Evolutionary conservation across 257 asterid species (phyloP).

Genomic region (Solanum microdontum): DNA sequence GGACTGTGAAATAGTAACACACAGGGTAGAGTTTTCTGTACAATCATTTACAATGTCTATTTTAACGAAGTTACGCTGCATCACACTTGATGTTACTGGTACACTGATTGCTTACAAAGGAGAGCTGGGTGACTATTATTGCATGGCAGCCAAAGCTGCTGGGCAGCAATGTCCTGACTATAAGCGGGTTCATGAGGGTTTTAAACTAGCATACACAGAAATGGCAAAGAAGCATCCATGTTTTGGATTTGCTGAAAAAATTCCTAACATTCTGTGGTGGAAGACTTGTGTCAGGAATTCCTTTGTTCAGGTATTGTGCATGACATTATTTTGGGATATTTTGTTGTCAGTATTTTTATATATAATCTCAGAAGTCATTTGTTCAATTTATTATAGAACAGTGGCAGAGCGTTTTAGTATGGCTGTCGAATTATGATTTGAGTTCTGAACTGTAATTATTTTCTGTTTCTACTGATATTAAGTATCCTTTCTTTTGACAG

Average conservation of each 20-base stretch:
- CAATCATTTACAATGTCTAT: constrained; percentile 39
- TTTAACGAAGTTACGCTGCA: constrained; percentile 50
- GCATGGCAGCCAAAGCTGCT: constrained; percentile 94
- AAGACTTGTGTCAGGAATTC: constrained; percentile 85
- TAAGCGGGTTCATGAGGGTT: constrained; percentile 81
- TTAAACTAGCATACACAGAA: constrained; percentile 75
- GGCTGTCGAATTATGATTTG: background rate
- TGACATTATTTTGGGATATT: background rate
- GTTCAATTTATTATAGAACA: background rate
- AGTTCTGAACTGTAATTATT: background rate
- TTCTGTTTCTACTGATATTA: background rate
- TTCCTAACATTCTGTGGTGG: constrained; percentile 94
- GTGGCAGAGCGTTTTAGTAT: background rate
- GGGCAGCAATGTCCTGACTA: constrained; percentile 97
- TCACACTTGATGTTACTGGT: constrained; percentile 95
- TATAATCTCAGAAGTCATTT: background rate
- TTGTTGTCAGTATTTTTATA: background rate
- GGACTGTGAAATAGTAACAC: background rate
- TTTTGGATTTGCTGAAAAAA: constrained; percentile 79
- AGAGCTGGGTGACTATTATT: constrained; percentile 95
- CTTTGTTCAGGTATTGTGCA: constrained; percentile 52
- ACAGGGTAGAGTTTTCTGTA: background rate
- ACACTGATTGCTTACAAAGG: constrained; percentile 96
- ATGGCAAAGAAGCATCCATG: constrained; percentile 92
- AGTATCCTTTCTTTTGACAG: constrained; percentile 27